Conservation (phyloP, 78 protist species). For the Pigoraptor vietnamica region DNA sequence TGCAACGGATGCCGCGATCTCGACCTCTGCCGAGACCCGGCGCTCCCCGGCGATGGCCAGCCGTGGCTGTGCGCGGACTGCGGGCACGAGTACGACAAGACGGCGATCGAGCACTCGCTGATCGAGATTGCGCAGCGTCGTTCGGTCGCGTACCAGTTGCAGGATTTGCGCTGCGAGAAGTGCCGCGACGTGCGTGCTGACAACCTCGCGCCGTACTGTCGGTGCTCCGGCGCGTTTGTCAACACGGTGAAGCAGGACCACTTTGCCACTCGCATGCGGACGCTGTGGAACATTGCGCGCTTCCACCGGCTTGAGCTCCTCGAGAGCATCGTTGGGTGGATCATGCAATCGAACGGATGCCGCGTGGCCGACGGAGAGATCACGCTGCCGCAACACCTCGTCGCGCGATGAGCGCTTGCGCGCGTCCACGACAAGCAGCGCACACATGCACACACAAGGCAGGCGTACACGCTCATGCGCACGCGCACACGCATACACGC, state of each 20-base stretch:
- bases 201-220: neutral
- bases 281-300: neutral
- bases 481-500: too few species aligned
- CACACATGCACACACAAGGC: too few species aligned
- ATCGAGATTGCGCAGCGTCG: slow-evolving; percentile 43
- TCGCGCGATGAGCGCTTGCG: neutral
- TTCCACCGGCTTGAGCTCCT: neutral
- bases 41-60: neutral
- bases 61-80: neutral
- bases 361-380: neutral
- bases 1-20: slow-evolving; percentile 55
- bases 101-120: slow-evolving; percentile 34
- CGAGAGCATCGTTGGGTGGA: neutral
- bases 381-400: neutral
- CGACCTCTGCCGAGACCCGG: slow-evolving; percentile 49
- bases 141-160: slow-evolving; percentile 31
- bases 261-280: neutral
- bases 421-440: too few species aligned
- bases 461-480: too few species aligned
- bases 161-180: neutral
- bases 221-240: neutral
- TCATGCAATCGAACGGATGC: neutral
- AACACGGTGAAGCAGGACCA: neutral
- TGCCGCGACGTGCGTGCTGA: neutral
- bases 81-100: slow-evolving; percentile 5